phyloP scores from a whole-genome alignment of 2,329 filamentous ascomycete species.

The Venturia pyrina region DNA sequence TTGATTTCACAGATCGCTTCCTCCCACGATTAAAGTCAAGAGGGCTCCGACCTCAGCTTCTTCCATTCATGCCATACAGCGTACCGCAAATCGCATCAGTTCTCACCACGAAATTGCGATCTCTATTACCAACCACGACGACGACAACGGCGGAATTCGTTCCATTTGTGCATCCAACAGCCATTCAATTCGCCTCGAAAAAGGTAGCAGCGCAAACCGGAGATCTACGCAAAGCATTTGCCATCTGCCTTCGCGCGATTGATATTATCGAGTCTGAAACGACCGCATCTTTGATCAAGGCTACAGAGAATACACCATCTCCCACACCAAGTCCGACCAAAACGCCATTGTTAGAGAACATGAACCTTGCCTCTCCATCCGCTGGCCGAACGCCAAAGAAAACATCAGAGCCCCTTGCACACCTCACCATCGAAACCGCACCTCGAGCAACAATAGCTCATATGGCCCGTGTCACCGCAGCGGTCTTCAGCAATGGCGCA shows the following conservation, averaged over 20 bases:
- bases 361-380: slow-evolving; percentile 57
- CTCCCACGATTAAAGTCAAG: slow-evolving; percentile 86
- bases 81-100: slow-evolving; percentile 79
- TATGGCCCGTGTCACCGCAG: slow-evolving; percentile 81
- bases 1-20: slow-evolving; percentile 92
- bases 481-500: slow-evolving; percentile 83
- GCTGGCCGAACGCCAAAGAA: slow-evolving; percentile 27
- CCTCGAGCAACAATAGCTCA: slow-evolving; percentile 84
- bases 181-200: slow-evolving; percentile 86
- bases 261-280: slow-evolving; percentile 84
- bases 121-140: slow-evolving; percentile 50
- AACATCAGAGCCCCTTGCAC: slow-evolving; percentile 38
- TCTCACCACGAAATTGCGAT: slow-evolving; percentile 72
- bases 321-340: slow-evolving; percentile 57
- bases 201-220: slow-evolving; percentile 93
- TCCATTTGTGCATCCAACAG: slow-evolving; percentile 87
- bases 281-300: slow-evolving; percentile 57
- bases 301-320: slow-evolving; percentile 34
- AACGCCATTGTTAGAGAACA: slow-evolving; percentile 69
- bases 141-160: slow-evolving; percentile 47
- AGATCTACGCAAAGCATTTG: slow-evolving; percentile 89
- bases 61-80: slow-evolving; percentile 89
- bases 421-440: slow-evolving; percentile 65
- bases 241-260: slow-evolving; percentile 81
- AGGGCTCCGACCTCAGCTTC: slow-evolving; percentile 78